Base-by-base conservation (phyloP, 768 basidiomycete genomes). In the Lactarius sp. region DNA sequence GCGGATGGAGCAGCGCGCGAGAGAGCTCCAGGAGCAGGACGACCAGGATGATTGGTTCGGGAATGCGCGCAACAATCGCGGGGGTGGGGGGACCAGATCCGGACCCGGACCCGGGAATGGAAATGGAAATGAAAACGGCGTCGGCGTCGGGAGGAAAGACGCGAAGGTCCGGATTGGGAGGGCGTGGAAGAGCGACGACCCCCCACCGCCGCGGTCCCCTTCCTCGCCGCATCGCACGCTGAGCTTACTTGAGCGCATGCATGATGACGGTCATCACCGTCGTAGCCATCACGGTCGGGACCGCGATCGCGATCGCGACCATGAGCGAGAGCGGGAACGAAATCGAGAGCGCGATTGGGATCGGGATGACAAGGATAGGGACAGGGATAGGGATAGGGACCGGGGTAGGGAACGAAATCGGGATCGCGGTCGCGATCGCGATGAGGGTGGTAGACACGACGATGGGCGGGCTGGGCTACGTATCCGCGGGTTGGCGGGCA, bases 21-120 rank as follows among this genome's bases (percentile, higher is more conserved):
- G 76, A 57, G 75, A 76, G 64, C 65, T 74, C 9, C 73, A 76
- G 64, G 75, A 75, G n/a, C 80, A 80, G 27, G 80, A 83, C 22
- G 86, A 88, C 53, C 71, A 71, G 3, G 81, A 81, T 52, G 85
- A 89, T 72, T 90, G 89, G 89, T 92, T 92, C 71, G 76, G 75
- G 41, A 77, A 75, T 47, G 42, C 73, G 12, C 69, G 69, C 36
- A 75, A 76, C 41, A 27, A 27, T 27, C 27, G 69, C 49, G 27
- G 20, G n/a, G 22, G 78, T 78, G 68, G 77, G 73, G 34, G 73
- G 73, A 51, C 65, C 66, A 47, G 72, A 61, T 12, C 42, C 27
- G 22, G 36, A 18, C 9, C 20, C 49, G 27, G 27, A 3, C 27
- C 27, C 27, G 27, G 27, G 27, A 27, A 27, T 27, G n/a, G 20